Percentiles rank a stretch among this genome's conserved stretches.
These are phyloP conservation scores for Somion occarium DNA, from an alignment of 1,284 basidiomycete genomes.

Conservation along the genomic window DNA sequence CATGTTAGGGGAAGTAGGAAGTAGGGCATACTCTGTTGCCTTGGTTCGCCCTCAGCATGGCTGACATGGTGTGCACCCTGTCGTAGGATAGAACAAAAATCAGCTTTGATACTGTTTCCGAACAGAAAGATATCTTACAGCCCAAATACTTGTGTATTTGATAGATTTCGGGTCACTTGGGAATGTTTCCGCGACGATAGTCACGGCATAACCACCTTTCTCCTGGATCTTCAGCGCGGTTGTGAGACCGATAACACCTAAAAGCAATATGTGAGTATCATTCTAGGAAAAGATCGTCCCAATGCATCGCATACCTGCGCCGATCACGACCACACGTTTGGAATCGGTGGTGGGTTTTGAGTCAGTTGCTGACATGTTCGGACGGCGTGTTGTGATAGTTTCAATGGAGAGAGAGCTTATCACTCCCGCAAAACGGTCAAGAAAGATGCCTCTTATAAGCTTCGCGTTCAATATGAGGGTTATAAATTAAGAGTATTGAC, in stretches of 20 bases:
- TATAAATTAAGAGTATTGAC: too few relatives aligned
- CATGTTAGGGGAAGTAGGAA: neutral
- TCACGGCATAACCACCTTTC: constrained; percentile 49
- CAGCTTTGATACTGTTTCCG: too few relatives aligned
- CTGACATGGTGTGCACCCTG: constrained; percentile 71
- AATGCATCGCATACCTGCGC: constrained; percentile 22
- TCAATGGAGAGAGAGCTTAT: too few relatives aligned
- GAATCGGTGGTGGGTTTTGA: neutral
- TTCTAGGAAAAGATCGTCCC: neutral
- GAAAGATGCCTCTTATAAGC: too few relatives aligned
- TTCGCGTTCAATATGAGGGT: too few relatives aligned
- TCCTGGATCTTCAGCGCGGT: constrained; percentile 66
- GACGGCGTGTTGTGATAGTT: neutral
- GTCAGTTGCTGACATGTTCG: neutral
- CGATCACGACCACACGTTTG: constrained; percentile 27
- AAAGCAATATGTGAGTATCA: neutral
- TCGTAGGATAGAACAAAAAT: too few relatives aligned
- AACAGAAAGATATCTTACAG: constrained; percentile 42
- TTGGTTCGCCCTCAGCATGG: constrained; percentile 39
- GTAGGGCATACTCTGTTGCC: constrained; percentile 42
- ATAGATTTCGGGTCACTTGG: constrained; percentile 64
- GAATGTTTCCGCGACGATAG: constrained; percentile 61
- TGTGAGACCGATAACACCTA: constrained; percentile 70
- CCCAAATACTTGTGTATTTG: constrained; percentile 74
- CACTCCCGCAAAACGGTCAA: too few relatives aligned